Conservation (phyloP, 371 early-diverging fungal genomes). For the Sanchytrium tribonematis region DNA sequence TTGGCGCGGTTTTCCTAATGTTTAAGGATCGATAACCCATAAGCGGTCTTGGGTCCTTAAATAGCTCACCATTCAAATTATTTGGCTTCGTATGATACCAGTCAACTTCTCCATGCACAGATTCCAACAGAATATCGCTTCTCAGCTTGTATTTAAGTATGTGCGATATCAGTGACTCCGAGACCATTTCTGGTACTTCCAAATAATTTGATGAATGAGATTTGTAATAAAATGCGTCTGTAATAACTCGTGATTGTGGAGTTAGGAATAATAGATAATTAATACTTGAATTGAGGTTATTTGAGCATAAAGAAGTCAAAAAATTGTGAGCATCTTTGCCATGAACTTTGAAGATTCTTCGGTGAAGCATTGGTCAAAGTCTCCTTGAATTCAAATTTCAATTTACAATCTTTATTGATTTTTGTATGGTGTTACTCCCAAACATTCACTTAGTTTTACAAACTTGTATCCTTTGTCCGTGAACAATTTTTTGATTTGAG, state of each 20-base stretch:
- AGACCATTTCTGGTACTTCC: not conserved
- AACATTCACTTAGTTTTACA: not conserved
- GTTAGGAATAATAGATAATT: not conserved
- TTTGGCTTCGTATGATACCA: not conserved
- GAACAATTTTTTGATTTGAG: not conserved
- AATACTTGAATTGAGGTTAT: not conserved
- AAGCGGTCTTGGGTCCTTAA: not conserved
- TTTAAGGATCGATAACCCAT: not conserved
- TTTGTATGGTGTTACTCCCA: not conserved
- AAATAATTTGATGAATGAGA: not conserved
- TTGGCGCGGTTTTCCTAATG: not conserved
- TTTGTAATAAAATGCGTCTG: not conserved
- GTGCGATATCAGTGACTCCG: not conserved
- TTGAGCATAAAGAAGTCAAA: not conserved
- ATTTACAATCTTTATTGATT: too few relatives aligned
- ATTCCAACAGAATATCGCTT: not conserved
- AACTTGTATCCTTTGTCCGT: not conserved
- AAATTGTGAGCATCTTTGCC: not conserved
- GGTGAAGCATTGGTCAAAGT: too few relatives aligned
- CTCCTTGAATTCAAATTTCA: too few relatives aligned
- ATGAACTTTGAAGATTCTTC: not conserved
- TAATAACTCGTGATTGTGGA: not conserved
- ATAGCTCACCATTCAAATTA: not conserved
- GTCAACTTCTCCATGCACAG: not conserved
- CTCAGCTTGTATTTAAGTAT: not conserved